Evolutionary conservation across 129 eudicot species (phyloP), one percentile per base, ranked within the genome.

Genomic region (Arctium minus): DNA sequence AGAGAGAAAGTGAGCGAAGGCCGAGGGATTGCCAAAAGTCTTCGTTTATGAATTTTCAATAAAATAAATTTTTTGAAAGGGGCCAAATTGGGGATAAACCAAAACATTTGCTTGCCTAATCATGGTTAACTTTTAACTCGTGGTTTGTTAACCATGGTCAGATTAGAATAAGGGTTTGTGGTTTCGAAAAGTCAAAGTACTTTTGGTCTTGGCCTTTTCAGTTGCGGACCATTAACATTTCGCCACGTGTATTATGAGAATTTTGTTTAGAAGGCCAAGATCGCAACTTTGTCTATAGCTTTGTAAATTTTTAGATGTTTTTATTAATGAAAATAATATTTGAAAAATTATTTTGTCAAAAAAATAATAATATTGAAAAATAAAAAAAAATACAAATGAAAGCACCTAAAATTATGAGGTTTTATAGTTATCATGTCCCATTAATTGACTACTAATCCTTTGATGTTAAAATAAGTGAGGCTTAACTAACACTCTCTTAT

Each of bases 51-150:
- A 84, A 38, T 72, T 74, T 78, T 46, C 70, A 48, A 80, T 50
- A 72, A 80, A 71, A 48, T 80, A 46, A 35, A 44, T 17, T 6
- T 11, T 80, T 11, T 80, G 62, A 53, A 80, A 80, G 84, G 84
- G 82, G 82, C 75, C 75, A 48, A 79, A 79, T 7, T 79, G 74
- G 31, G 35, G 84, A 80, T 80, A 72, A 80, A 72, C 84, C 78
- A 65, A 80, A 80, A 80, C 60, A 53, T 80, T 46, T 46, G 56
- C 56, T 46, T 46, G 15, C 3, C 15, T 80, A 27, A 67, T 9
- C 71, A 67, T 67, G 3, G 71, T 67, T 67, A 18, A 8, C 6
- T 67, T 27, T 8, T 67, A 67, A 67, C 71, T 67, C 69, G 5
- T 71, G 83, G 77, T 80, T 29, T 75, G 56, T 6, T 80, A 80